These are phyloP conservation scores for Hymenoscyphus fraxineus DNA, from an alignment of 2,329 filamentous ascomycete species.

Conservation along the genomic window DNA sequence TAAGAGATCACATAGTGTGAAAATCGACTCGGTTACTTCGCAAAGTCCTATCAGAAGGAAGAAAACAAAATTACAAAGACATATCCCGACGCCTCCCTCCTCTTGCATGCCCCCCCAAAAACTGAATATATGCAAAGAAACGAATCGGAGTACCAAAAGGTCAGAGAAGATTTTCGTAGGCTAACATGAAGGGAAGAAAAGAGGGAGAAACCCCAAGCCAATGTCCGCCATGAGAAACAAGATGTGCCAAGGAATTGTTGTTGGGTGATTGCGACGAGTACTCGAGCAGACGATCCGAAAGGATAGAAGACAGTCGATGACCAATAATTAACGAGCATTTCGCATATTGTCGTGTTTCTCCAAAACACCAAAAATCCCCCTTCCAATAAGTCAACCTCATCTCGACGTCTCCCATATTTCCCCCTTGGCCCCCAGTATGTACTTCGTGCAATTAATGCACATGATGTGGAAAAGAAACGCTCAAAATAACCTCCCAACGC, in stretches of 20 bases:
- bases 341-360: not conserved
- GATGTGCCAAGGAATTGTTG: not conserved
- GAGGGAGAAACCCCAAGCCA: not conserved
- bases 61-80: not conserved
- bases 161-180: not conserved
- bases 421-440: conserved; percentile 7
- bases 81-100: not conserved
- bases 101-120: not conserved
- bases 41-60: not conserved
- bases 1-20: too few species aligned
- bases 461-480: conserved; percentile 6
- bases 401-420: not conserved
- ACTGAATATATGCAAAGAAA: not conserved
- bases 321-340: not conserved
- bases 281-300: not conserved
- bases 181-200: not conserved
- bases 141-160: not conserved
- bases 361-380: not conserved
- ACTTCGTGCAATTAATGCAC: conserved; percentile 11
- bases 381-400: not conserved
- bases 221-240: not conserved
- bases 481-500: conserved; percentile 15
- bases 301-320: not conserved
- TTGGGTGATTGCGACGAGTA: not conserved
- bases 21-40: too few species aligned